Evolutionary conservation across 2,329 filamentous ascomycete genomes (phyloP).

Genomic region (Atkinsonella hypoxylon): DNA sequence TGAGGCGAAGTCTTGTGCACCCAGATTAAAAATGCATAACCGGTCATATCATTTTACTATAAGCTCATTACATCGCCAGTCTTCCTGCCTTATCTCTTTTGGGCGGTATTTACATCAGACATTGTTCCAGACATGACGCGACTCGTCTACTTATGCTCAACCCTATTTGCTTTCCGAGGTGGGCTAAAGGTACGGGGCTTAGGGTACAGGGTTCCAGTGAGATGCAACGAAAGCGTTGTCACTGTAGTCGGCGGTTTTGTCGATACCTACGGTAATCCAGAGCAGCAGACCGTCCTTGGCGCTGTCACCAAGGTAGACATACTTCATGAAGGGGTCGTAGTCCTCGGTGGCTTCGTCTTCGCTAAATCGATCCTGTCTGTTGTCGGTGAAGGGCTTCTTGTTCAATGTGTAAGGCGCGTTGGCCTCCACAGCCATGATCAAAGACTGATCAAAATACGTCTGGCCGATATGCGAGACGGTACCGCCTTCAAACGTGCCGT

Average conservation of each 20-base stretch:
- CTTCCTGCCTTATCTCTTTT: too few species aligned
- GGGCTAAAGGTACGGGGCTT: too few species aligned
- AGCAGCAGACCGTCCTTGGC: constrained; percentile 38
- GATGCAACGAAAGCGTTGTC: neutral
- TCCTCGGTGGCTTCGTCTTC: constrained; percentile 31
- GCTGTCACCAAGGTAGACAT: constrained; percentile 41
- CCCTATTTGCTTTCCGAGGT: neutral
- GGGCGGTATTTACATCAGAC: neutral
- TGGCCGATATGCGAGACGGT: constrained; percentile 48
- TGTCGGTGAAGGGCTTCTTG: constrained; percentile 31
- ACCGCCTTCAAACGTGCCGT: constrained; percentile 38
- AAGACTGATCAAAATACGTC: constrained; percentile 43
- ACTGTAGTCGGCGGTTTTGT: constrained; percentile 14
- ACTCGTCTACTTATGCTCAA: neutral
- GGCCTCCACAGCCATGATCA: constrained; percentile 35
- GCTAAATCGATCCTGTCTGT: constrained; percentile 35
- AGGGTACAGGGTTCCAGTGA: constrained; percentile 2
- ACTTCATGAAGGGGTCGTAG: constrained; percentile 47
- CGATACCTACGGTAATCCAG: constrained; percentile 41
- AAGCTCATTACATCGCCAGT: neutral
- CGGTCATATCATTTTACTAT: too few species aligned
- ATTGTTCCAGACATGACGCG: neutral
- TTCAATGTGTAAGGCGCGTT: constrained; percentile 33
- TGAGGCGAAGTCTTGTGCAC: constrained; percentile 3
- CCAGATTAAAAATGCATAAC: constrained; percentile 6